Evolutionary conservation across 768 basidiomycete species (phyloP), one percentile per base, ranked within the genome.

Genomic region (Boletus huronensis): DNA sequence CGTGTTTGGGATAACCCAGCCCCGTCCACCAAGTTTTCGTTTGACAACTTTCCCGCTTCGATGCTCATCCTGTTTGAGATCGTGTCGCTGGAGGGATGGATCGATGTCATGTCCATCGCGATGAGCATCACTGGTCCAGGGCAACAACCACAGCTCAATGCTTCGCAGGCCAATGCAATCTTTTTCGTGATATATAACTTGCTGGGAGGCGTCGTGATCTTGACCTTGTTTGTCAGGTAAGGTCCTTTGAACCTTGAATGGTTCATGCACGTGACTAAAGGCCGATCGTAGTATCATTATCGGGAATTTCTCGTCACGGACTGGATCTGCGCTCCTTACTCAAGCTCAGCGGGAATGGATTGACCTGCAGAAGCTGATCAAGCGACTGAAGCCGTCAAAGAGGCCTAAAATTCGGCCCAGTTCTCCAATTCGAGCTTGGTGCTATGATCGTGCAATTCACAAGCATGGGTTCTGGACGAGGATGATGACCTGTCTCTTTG

Each of bases 381-480:
- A 78, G 52, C 85, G 92, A 21, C 93, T 97, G 65, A 79, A 81
- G 23, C 94, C 95, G 1, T 90, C 93, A 0, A 90, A 88, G 64
- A 75, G 92, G 25, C 96, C 96, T 0, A 79, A 81, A 48, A 65
- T 55, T 16, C 77, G 79, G 17, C 93, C 93, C 0, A 71, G 70
- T 0, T 77, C 71, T 56, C 58, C 62, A 0, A 61, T 93, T 29
- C 79, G 87, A 49, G 76, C 79, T 21, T 98, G 96, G 94, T 98
- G 96, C 68, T 96, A 84, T 66, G 88, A 95, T 52, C 82, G 93
- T 28, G 95, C 96, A 0, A 83, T 93, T 16, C 78, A 84, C 57
- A 98, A 98, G 69, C 89, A 93, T 63, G 96, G 96, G 2, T 93
- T 87, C 84, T 98, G 95, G 95, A 81, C 88, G 6, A 76, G 86